Evolutionary conservation across 2,329 filamentous ascomycete species (phyloP), one percentile per base, ranked within the genome.

Genomic region (Akanthomyces uredinophilus): DNA sequence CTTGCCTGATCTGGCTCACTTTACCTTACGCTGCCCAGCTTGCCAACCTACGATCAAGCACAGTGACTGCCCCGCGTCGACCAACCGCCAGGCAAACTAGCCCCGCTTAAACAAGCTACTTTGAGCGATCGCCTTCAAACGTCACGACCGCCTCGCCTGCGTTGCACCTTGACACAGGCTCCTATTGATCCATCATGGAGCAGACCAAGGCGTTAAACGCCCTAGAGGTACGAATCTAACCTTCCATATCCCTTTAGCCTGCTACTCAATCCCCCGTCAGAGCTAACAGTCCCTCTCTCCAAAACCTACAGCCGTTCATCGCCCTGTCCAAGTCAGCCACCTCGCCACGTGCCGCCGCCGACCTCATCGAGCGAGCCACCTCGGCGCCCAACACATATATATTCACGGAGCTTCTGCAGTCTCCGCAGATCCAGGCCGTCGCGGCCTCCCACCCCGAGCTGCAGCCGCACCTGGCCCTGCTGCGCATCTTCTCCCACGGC

Each of bases 401-500:
- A 77, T 99, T 99, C 79, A 86, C 90, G 67, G 94, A 98, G 78
- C 87, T 99, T n/a, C 87, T 99, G 43, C 83, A 90, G 69, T 87
- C 87, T 1, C 86, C 90, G 0, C 87, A 91, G 68, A 87, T 98
- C 67, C 90, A 95, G 75, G 82, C 85, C 14, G 86, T 98, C 50
- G 58, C 58, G 46, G 49, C 58, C 27, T 80, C 80, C 44, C 73
- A 85, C 44, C 73, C 74, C 10, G 72, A 96, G 54, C 85, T 88
- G 69, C 77, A 81, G 2, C 68, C 78, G 4, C 77, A 91, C 75
- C 81, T 95, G 56, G 84, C 80, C 1, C 83, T 96, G 16, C 87
- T 99, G 50, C 84, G 93, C 75, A 88, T 96, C 70, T 99, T 99
- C 77, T 91, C 92, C 63, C 92, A 95, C 81, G 95, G 94, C 64